Evolutionary conservation across 1,284 basidiomycete species (phyloP), one percentile per base, ranked within the genome.

Genomic region (Boletus semigastroideus): DNA sequence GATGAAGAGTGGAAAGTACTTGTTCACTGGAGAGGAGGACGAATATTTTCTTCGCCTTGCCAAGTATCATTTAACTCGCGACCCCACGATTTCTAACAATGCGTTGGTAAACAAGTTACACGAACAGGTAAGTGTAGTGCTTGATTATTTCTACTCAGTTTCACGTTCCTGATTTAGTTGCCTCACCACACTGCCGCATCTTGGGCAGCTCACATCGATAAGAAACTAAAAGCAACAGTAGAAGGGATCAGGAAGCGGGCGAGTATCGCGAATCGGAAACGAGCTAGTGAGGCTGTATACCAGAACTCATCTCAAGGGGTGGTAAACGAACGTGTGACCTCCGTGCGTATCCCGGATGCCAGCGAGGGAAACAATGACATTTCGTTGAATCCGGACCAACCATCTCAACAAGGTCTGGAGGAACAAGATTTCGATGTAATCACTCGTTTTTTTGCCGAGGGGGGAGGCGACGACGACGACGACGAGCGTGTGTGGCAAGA

Each of bases 401-500:
- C 43, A 36, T 43, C 51, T 37, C 56, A 45, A 44, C 47, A 57
- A 48, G 48, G 54, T 7, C 27, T 55, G 41, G 63, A 68, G 45
- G 57, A 31, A 46, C 63, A 69, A 42, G 80, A 84, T 52, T 70
- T 85, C 31, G 66, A 77, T 12, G 63, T 66, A 4, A 73, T 86
- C 42, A 72, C 77, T 17, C 61, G 67, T 3, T 86, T 83, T 60
- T 80, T 86, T 59, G 76, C 75, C 8, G 66, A 61, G 5, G 72
- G 74, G 20, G 76, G 76, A 28, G 77, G 75, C 6, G 73, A 78
- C 5, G 70, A 73, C 3, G 71, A 75, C 1, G 64, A 70, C 2
- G 78, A 80, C 33, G 73, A 76, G 5, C 70, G 73, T 10, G 69
- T 82, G 30, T 87, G 82, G 79, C 66, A 62, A 55, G 68, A 59